A percentile compares a stretch with the other conserved stretches of the same genome.
These are phyloP conservation scores for Prosopis cineraria DNA, from an alignment of 306 rosid species.

Conservation along the genomic window DNA sequence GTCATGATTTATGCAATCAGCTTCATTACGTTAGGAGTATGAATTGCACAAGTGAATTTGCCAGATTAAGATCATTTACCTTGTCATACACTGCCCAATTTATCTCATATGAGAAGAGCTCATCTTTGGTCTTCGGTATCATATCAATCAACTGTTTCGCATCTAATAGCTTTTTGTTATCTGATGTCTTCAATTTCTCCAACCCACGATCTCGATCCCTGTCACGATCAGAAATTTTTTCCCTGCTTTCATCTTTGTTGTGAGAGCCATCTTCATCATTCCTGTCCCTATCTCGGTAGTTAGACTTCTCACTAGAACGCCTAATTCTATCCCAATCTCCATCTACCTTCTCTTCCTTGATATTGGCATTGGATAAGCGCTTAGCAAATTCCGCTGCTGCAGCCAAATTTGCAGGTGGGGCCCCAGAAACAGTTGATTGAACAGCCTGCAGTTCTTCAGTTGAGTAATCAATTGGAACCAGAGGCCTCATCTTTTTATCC, in stretches of 20 bases:
- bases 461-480: constrained; percentile 97
- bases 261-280: constrained; percentile 67
- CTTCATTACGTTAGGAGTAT: constrained; percentile 12
- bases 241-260: constrained; percentile 69
- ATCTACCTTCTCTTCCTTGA: constrained; percentile 79
- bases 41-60: background rate
- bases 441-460: constrained; percentile 95
- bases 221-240: constrained; percentile 55
- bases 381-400: constrained; percentile 99
- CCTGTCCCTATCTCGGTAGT: constrained; percentile 75
- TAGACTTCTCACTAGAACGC: constrained; percentile 71
- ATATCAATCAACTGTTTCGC: constrained; percentile 95
- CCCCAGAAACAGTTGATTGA: constrained; percentile 65
- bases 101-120: constrained; percentile 86
- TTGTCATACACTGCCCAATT: constrained; percentile 92
- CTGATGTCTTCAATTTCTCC: constrained; percentile 67
- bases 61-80: constrained; percentile 44
- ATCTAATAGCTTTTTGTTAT: constrained; percentile 80
- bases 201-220: constrained; percentile 66
- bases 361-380: constrained; percentile 71
- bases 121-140: constrained; percentile 98
- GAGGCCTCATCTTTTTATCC: constrained; percentile 96
- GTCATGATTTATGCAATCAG: background rate
- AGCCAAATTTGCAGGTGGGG: constrained; percentile 80
- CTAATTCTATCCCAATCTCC: constrained; percentile 80